Evolutionary conservation across 805 yeast species (phyloP).

Genomic region (Pichia nakasei): DNA sequence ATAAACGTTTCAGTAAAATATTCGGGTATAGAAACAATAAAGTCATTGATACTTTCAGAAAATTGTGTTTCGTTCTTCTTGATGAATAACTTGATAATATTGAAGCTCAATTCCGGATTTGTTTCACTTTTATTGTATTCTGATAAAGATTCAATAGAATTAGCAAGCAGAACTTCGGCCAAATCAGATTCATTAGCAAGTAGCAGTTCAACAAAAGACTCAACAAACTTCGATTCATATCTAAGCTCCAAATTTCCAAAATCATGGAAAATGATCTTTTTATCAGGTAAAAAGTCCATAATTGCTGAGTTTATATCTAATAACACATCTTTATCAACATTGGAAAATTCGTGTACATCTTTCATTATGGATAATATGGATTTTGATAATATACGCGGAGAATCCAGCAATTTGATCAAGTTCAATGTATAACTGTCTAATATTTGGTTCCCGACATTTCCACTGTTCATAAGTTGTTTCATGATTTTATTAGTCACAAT

Average conservation of each 20-base stretch:
- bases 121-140: slow-evolving; percentile 11
- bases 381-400: slow-evolving; percentile 10
- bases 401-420: slow-evolving; percentile 14
- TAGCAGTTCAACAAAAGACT: slow-evolving; percentile 19
- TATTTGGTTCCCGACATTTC: slow-evolving; percentile 1
- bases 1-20: slow-evolving; percentile 24
- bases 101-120: slow-evolving; percentile 20
- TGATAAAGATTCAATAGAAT: slow-evolving; percentile 21
- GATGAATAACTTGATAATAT: slow-evolving; percentile 23
- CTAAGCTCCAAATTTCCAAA: slow-evolving; percentile 5
- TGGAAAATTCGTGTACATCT: slow-evolving; percentile 10
- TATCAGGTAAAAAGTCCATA: slow-evolving; percentile 18
- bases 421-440: slow-evolving; percentile 9
- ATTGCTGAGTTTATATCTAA: slow-evolving; percentile 18
- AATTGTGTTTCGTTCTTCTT: slow-evolving; percentile 15
- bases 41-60: slow-evolving; percentile 22
- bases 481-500: slow-evolving; percentile 16
- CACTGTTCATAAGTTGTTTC: slow-evolving; percentile 3
- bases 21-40: slow-evolving; percentile 29
- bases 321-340: slow-evolving; percentile 15
- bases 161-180: slow-evolving; percentile 16
- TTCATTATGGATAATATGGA: slow-evolving; percentile 8
- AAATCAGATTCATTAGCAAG: slow-evolving; percentile 13
- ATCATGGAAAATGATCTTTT: slow-evolving; percentile 13
- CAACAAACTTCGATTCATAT: slow-evolving; percentile 15